Base-by-base conservation (phyloP, 148 eudicot genomes). In the Camellia sinensis region DNA sequence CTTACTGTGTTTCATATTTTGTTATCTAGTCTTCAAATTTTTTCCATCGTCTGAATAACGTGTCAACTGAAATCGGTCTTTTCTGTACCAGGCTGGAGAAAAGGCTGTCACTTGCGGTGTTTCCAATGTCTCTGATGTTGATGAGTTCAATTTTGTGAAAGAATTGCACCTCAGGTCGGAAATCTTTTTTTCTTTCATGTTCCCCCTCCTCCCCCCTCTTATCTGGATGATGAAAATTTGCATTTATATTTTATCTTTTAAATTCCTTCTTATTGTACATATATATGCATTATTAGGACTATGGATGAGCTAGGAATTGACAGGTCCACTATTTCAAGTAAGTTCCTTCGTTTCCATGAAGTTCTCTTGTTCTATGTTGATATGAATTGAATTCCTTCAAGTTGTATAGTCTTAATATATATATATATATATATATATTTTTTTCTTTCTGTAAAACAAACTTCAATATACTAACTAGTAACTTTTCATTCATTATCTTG, bases 51-150 rank as follows among this genome's bases (percentile, higher is more conserved):
- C 15, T 6, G 4, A 50, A 53, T 9, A 45, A 76, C 57, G 7
- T 82, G 76, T 17, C 22, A 3, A 81, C 69, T 64, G 71, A 67
- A n/a, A 77, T 66, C 15, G 52, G 44, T 29, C 68, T 6, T 79
- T 4, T 85, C 18, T 69, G 54, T 76, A 43, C 37, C 76, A 96
- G 99, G 99, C 99, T 52, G 99, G 99, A 61, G 99, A 96, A 79
- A 91, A 94, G 81, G 98, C 99, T 0, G 93, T 92, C 15, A 81
- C 84, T 78, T 96, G 98, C 73, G 97, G 98, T 45, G 91, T 87
- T 41, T 89, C 97, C 10, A 89, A 88, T 63, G 97, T 93, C 11
- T 88, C 87, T 59, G 86, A 87, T 75, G 84, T 96, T 48, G 89
- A 88, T 3, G 99, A 96, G 82, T 86, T 96, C 73, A 71, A 73